Conservation (phyloP, 305 asterid genomes). For the Fraxinus floribunda region DNA sequence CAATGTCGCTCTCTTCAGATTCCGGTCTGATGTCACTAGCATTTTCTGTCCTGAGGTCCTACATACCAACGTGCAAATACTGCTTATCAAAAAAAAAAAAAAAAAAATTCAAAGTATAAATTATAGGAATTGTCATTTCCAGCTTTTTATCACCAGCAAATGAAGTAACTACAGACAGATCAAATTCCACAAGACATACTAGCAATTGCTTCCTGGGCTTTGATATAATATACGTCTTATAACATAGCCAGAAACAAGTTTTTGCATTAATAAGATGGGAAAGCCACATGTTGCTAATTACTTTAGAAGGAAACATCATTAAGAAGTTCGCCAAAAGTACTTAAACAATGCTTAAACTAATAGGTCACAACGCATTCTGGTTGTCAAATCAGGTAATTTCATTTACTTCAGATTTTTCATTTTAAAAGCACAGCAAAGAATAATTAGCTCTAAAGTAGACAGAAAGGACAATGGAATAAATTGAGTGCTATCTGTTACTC, state of each 20-base stretch:
- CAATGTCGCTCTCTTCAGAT: conserved; percentile 40
- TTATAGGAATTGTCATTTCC: not conserved
- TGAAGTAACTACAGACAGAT: not conserved
- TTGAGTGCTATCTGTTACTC: not conserved
- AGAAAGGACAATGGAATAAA: not conserved
- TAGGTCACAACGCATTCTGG: not conserved
- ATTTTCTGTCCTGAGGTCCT: conserved; percentile 50
- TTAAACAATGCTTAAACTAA: not conserved
- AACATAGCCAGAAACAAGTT: not conserved
- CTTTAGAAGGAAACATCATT: not conserved
- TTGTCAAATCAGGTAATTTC: not conserved
- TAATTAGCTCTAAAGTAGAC: not conserved
- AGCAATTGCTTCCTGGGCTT: conserved; percentile 1
- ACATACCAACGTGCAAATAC: conserved; percentile 17
- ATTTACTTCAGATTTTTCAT: not conserved
- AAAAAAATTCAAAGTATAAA: not conserved
- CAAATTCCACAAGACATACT: conserved; percentile 2
- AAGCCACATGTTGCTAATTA: not conserved
- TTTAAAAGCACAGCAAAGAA: not conserved
- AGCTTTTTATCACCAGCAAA: not conserved
- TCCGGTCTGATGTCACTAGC: conserved; percentile 46
- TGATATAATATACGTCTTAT: not conserved
- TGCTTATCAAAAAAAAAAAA: conserved; percentile 16
- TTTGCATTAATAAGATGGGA: not conserved
- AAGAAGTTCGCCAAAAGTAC: not conserved